Conservation (phyloP, 1,284 basidiomycete genomes). For the Porodaedalea pini region DNA sequence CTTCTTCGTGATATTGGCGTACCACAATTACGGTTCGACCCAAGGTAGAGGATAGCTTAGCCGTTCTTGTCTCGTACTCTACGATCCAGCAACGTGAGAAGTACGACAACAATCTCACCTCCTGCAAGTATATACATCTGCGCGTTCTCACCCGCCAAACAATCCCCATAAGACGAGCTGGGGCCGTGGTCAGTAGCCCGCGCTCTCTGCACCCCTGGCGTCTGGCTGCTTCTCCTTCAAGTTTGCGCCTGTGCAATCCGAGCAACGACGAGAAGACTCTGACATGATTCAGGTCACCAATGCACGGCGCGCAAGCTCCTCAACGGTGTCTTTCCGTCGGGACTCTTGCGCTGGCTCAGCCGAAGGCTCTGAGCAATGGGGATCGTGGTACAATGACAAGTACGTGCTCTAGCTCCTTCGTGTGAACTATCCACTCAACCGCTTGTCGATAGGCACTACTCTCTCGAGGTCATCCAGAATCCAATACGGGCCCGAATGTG, state of each 20-base stretch:
- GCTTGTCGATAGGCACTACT: conserved; percentile 57
- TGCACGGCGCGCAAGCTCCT: conserved; percentile 14
- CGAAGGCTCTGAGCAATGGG: conserved; percentile 19
- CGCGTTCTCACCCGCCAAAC: conserved; percentile 3
- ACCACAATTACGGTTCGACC: conserved; percentile 5
- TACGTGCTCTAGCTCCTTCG: conserved; percentile 2
- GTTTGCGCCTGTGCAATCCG: conserved; percentile 5
- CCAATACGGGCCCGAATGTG: conserved; percentile 89
- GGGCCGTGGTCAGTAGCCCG: background rate
- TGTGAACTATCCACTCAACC: background rate
- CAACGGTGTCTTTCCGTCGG: conserved; percentile 5
- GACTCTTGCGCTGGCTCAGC: conserved; percentile 1
- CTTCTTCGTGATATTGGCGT: background rate
- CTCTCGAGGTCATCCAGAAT: conserved; percentile 80
- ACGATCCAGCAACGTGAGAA: conserved; percentile 17
- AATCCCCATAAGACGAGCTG: conserved; percentile 7
- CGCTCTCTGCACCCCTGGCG: conserved; percentile 5
- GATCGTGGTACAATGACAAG: conserved; percentile 20
- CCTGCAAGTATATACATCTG: background rate
- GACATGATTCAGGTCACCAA: conserved; percentile 20
- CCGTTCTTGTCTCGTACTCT: conserved; percentile 1
- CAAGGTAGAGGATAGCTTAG: background rate
- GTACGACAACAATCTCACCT: background rate
- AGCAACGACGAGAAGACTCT: background rate
- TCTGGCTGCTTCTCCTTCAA: conserved; percentile 6